phyloP scores from a whole-genome alignment of 352 stramenopile genomes.

The Chloridella minuta region DNA sequence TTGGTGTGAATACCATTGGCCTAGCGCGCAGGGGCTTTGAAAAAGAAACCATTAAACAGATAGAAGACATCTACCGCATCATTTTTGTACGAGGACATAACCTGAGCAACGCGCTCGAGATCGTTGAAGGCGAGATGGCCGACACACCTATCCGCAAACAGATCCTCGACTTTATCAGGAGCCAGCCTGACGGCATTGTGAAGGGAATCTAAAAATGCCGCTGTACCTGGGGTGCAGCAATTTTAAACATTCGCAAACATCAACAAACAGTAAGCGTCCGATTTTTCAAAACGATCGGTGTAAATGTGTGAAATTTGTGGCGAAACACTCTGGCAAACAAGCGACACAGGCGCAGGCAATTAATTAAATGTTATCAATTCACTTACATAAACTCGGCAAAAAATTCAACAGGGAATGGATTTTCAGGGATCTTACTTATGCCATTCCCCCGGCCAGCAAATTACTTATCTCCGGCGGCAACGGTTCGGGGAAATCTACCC shows the following conservation, averaged over 20 bases:
- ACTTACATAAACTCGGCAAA: background rate
- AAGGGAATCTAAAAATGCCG: no score
- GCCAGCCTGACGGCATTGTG: background rate
- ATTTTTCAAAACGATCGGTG: no score
- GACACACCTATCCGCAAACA: background rate
- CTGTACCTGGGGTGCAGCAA: no score
- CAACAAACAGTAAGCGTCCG: no score
- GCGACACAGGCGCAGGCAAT: no score
- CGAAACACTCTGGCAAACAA: no score
- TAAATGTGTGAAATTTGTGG: no score
- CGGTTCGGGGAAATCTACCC: background rate
- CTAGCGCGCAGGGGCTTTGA: background rate
- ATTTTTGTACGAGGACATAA: background rate
- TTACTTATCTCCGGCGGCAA: background rate
- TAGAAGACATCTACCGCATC: background rate
- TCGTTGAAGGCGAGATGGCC: background rate
- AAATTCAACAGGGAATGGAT: constrained; percentile 2
- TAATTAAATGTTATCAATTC: no score
- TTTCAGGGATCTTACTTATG: background rate
- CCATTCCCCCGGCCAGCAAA: background rate
- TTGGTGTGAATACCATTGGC: background rate
- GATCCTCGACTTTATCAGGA: background rate
- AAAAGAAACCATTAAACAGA: background rate
- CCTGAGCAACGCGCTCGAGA: background rate
- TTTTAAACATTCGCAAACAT: no score